Percentiles rank a stretch among this genome's conserved stretches.
phyloP scores from a whole-genome alignment of 2,329 filamentous ascomycete species.

The Gliomastix tumulicola region DNA sequence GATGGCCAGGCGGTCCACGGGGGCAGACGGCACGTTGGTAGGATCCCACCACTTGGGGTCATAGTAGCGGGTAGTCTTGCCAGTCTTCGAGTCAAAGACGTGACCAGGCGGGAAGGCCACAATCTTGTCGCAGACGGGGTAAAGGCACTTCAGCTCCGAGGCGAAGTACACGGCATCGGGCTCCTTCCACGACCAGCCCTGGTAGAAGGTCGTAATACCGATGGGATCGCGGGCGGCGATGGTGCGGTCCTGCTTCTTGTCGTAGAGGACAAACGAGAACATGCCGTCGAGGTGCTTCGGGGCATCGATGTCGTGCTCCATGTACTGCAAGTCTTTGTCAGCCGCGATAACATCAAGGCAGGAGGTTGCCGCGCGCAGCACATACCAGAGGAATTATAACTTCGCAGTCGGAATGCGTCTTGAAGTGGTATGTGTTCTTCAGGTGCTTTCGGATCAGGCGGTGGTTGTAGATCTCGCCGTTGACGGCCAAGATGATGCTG shows the following conservation, averaged over 20 bases:
- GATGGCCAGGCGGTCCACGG: slow-evolving; percentile 77
- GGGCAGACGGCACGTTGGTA: slow-evolving; percentile 66
- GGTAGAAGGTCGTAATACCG: slow-evolving; percentile 94
- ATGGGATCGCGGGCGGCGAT: slow-evolving; percentile 95
- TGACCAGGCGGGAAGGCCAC: slow-evolving; percentile 91
- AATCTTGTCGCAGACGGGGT: slow-evolving; percentile 92
- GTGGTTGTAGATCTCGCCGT: slow-evolving; percentile 99
- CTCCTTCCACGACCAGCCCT: slow-evolving; percentile 80
- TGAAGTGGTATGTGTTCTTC: slow-evolving; percentile 85
- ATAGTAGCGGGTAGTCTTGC: slow-evolving; percentile 80
- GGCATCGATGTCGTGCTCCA: slow-evolving; percentile 85
- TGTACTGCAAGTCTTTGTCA: slow-evolving; percentile 71
- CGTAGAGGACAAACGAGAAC: slow-evolving; percentile 98
- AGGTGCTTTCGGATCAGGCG: slow-evolving; percentile 84
- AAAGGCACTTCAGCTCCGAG: slow-evolving; percentile 90
- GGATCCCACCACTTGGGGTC: slow-evolving; percentile 90
- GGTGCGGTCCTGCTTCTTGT: slow-evolving; percentile 87
- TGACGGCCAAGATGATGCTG: slow-evolving; percentile 86
- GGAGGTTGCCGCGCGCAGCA: slow-evolving; percentile 8
- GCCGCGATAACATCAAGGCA: no score
- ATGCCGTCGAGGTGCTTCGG: slow-evolving; percentile 95
- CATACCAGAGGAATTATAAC: slow-evolving; percentile 94
- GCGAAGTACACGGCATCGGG: slow-evolving; percentile 89
- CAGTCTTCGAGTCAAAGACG: slow-evolving; percentile 90
- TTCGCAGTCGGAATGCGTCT: slow-evolving; percentile 97